A percentile compares a stretch with the other conserved stretches of the same genome.
Evolutionary conservation across 768 basidiomycete genomes (phyloP).

Genomic region (Tremella yokohamensis): DNA sequence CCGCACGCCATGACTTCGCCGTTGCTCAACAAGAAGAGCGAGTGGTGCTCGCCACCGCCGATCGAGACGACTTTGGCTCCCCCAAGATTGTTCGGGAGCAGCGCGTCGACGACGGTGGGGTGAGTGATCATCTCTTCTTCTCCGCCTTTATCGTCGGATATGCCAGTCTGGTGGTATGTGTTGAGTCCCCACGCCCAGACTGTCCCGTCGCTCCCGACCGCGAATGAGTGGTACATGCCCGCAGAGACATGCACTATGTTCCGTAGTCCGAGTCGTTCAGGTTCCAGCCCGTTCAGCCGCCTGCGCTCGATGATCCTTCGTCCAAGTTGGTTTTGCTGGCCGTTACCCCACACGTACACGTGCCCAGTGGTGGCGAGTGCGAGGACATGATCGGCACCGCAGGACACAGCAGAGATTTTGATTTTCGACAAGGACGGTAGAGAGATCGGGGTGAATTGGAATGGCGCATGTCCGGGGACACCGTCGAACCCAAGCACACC

Average conservation of each 20-base stretch:
- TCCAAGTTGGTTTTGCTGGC: slow-evolving; percentile 86
- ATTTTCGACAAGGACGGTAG: slow-evolving; percentile 47
- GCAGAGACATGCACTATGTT: slow-evolving; percentile 70
- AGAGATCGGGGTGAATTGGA: slow-evolving; percentile 52
- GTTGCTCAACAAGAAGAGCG: slow-evolving; percentile 76
- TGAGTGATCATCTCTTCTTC: slow-evolving; percentile 55
- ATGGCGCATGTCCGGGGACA: slow-evolving; percentile 38
- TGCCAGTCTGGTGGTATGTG: slow-evolving; percentile 67
- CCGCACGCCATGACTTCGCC: slow-evolving; percentile 86
- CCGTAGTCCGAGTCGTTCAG: slow-evolving; percentile 78
- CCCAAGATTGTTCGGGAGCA: slow-evolving; percentile 47
- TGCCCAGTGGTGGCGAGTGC: slow-evolving; percentile 83
- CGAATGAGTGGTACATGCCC: slow-evolving; percentile 83
- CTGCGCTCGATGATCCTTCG: slow-evolving; percentile 82
- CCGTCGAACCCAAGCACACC: slow-evolving; percentile 50
- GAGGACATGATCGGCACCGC: slow-evolving; percentile 84
- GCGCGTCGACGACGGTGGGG: slow-evolving; percentile 55
- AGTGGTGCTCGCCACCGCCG: slow-evolving; percentile 70
- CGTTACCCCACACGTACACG: slow-evolving; percentile 85
- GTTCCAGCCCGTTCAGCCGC: slow-evolving; percentile 81
- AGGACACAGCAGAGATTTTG: slow-evolving; percentile 60
- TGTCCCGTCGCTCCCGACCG: slow-evolving; percentile 73
- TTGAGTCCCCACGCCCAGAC: slow-evolving; percentile 98
- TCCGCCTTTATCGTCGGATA: slow-evolving; percentile 51
- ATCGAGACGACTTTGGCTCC: slow-evolving; percentile 60